phyloP scores from a whole-genome alignment of 2,329 filamentous ascomycete genomes.

The Penicillium paneum region DNA sequence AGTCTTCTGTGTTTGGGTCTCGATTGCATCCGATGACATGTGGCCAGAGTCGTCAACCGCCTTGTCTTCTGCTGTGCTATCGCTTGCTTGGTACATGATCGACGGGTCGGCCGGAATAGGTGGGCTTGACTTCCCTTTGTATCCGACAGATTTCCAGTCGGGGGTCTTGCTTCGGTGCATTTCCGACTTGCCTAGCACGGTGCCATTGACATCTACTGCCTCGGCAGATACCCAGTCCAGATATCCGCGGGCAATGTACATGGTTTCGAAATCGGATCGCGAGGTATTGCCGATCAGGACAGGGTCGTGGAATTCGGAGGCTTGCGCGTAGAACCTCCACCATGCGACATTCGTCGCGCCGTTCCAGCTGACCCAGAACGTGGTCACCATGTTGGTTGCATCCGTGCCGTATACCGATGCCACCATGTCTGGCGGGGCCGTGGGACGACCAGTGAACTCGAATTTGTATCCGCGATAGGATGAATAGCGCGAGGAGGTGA shows the following conservation, averaged over 20 bases:
- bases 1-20: constrained; percentile 19
- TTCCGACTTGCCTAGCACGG: constrained; percentile 15
- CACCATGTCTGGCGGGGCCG: constrained; percentile 29
- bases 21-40: constrained; percentile 3
- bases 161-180: constrained; percentile 19
- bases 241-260: constrained; percentile 21
- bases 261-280: constrained; percentile 21
- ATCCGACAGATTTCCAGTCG: constrained; percentile 18
- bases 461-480: constrained; percentile 43
- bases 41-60: not conserved
- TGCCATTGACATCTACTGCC: constrained; percentile 18
- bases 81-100: constrained; percentile 1
- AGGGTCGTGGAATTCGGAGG: constrained; percentile 19
- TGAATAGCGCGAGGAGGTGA: constrained; percentile 30
- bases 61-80: not conserved
- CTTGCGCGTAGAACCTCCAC: constrained; percentile 36
- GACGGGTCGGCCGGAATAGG: constrained; percentile 18
- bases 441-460: constrained; percentile 34
- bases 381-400: constrained; percentile 26
- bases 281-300: constrained; percentile 18
- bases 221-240: constrained; percentile 23
- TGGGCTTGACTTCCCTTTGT: constrained; percentile 8
- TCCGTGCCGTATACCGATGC: constrained; percentile 30
- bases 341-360: constrained; percentile 38
- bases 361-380: constrained; percentile 37